Evolutionary conservation across 129 eudicot species (phyloP), one percentile per base, ranked within the genome.

Genomic region (Artemisia tridentata): DNA sequence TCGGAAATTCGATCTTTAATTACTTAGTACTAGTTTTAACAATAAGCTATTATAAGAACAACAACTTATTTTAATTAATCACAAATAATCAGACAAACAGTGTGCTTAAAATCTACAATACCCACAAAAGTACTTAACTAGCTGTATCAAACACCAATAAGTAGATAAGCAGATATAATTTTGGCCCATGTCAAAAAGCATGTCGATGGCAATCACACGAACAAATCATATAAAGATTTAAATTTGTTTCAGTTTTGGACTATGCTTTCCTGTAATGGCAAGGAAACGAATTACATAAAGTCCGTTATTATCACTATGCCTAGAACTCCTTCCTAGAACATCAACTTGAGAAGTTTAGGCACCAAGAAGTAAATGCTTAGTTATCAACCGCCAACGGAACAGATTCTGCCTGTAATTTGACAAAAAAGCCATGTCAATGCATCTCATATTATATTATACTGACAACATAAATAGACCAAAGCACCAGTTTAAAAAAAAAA

Each of bases 381-480:
- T 58, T n/a, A 58, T 71, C 75, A 48, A 71, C 45, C 3, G 75
- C 75, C 67, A 71, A 69, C 25, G 75, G 75, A 21, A 71, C 67
- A 59, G 67, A 71, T 71, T 71, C 56, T 6, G 67, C 58, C 75
- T 58, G 67, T 15, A 71, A 43, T 20, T n/a, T 57, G 16, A 21
- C 18, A 43, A 9, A 65, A 38, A 57, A 1, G 14, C 17, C 52
- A 54, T 8, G 43, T 53, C 38, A 43, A 18, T 14, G 7, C 41
- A 34, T 34, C 8, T 38, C 45, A 38, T 38, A 38, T 38, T 38
- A 41, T 19, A 41, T 19, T 15, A 11, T 21, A 57, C 38, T 21
- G 3, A 47, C 41, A 56, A n/a, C 45, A 41, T 13, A 67, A 65
- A 66, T 38, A 38, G 45, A 38, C 45, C 45, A 38, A 7, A 38